Conservation (phyloP, 2,329 filamentous ascomycete genomes). For the Nannizzia gypsea region DNA sequence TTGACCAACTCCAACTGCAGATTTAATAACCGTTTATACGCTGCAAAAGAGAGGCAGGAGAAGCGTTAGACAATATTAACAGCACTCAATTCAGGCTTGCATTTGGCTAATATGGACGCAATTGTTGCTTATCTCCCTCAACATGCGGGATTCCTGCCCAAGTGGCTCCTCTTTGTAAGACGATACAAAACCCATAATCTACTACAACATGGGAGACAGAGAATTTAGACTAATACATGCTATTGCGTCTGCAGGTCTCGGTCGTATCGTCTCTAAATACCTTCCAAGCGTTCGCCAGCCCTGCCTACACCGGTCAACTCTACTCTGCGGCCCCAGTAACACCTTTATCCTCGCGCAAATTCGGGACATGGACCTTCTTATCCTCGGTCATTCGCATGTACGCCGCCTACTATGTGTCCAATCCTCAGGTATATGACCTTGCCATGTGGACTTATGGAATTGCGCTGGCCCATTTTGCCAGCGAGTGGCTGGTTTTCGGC, state of each 20-base stretch:
- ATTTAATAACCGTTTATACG: neutral
- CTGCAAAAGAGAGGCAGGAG: neutral
- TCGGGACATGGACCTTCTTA: constrained; percentile 79
- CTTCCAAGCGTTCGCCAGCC: constrained; percentile 68
- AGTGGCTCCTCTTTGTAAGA: constrained; percentile 54
- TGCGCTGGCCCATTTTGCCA: constrained; percentile 64
- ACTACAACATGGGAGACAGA: neutral
- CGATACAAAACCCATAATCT: neutral
- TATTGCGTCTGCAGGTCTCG: constrained; percentile 51
- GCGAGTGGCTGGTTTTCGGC: constrained; percentile 69
- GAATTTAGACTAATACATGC: constrained; percentile 9
- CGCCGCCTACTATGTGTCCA: constrained; percentile 67
- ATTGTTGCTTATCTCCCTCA: constrained; percentile 23
- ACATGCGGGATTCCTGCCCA: constrained; percentile 44
- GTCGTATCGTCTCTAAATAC: constrained; percentile 73
- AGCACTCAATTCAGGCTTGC: neutral
- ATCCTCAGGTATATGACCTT: constrained; percentile 64
- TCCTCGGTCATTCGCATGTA: constrained; percentile 67
- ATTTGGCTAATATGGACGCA: constrained; percentile 10
- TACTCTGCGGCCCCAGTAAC: constrained; percentile 56
- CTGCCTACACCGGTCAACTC: constrained; percentile 72
- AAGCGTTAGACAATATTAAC: neutral
- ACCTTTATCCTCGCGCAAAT: constrained; percentile 63
- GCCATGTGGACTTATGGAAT: constrained; percentile 71
- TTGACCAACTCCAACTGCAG: too few relatives aligned